A percentile compares a stretch with the other conserved stretches of the same genome.
Evolutionary conservation across 495 filamentous ascomycete genomes (phyloP).

Genomic region (Gamarada debralockiae): DNA sequence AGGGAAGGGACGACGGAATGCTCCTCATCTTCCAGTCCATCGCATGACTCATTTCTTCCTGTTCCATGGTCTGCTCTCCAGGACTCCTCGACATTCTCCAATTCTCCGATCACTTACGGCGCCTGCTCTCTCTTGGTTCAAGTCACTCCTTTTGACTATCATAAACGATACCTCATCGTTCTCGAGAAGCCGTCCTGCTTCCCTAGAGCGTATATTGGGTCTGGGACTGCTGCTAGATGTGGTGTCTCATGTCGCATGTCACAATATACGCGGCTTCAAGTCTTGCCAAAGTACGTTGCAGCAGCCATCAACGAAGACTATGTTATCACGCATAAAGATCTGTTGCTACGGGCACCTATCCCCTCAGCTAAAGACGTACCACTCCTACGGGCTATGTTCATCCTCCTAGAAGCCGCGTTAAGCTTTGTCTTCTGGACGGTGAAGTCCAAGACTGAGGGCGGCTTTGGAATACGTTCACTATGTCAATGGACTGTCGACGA

Average conservation of each 20-base stretch:
- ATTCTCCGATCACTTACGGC: too few species aligned
- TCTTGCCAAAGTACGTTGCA: background rate
- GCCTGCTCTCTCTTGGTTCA: background rate
- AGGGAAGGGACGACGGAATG: conserved; percentile 1
- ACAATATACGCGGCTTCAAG: background rate
- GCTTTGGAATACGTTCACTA: too few species aligned
- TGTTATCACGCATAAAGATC: background rate
- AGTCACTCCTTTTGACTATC: background rate
- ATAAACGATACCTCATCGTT: background rate
- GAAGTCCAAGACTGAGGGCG: too few species aligned
- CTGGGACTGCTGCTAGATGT: background rate
- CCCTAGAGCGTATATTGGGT: background rate
- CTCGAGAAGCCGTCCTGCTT: background rate
- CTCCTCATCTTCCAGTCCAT: background rate
- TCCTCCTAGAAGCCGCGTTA: background rate
- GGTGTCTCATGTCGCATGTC: background rate
- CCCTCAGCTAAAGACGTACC: background rate
- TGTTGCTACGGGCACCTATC: too few species aligned
- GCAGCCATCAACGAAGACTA: background rate
- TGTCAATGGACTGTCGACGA: background rate
- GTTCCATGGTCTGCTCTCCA: conserved; percentile 1
- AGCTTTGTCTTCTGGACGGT: background rate
- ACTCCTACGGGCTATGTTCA: background rate
- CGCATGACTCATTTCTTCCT: background rate
- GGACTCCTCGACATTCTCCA: background rate